Evolutionary conservation across 129 eudicot genomes (phyloP), one percentile per base, ranked within the genome.

Genomic region (Cynara cardunculus): DNA sequence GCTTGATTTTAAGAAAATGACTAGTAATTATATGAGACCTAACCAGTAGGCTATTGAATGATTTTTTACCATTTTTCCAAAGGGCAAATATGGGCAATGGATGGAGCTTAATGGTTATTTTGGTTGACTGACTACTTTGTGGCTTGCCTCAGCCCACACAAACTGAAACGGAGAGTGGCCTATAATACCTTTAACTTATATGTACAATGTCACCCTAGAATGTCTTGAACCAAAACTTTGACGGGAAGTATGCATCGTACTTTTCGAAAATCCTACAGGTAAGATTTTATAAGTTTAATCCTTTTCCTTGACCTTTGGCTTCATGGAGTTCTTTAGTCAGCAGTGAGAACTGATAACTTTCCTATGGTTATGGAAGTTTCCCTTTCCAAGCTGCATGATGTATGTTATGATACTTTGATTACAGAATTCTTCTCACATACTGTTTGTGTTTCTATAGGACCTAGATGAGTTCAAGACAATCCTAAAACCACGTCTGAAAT

Each of bases 391-490:
- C 69, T 64, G 16, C 69, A 64, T 64, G 69, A 64, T 64, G 7
- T 64, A 2, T 64, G 27, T 64, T 64, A 22, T 24, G 69, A 64
- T 21, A 64, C 28, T 64, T 64, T 9, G 26, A 64, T 64, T 64
- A 21, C 22, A 64, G 27, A 62, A 19, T 19, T 19, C 16, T 64
- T 64, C 28, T 64, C 13, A 26, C 5, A 12, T 5, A 25, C 25
- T 74, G 68, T 73, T 8, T 79, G 19, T 67, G 37, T n/a, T 80
- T 31, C 9, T 67, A 19, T 69, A 95, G 99, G 99, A 95, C 81
- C 92, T 95, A 81, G 99, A 95, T 27, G 99, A 95, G 90, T 95
- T 90, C 78, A 92, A 95, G 84, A 90, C 96, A 66, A 85, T 92
- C 46, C 85, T 95, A 13, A 95, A 95, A 88, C 99, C 99, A 69